A percentile compares a stretch with the other conserved stretches of the same genome.
These are phyloP conservation scores for Dissophora ornata DNA, from an alignment of 192 early-diverging fungal species.

Conservation along the genomic window DNA sequence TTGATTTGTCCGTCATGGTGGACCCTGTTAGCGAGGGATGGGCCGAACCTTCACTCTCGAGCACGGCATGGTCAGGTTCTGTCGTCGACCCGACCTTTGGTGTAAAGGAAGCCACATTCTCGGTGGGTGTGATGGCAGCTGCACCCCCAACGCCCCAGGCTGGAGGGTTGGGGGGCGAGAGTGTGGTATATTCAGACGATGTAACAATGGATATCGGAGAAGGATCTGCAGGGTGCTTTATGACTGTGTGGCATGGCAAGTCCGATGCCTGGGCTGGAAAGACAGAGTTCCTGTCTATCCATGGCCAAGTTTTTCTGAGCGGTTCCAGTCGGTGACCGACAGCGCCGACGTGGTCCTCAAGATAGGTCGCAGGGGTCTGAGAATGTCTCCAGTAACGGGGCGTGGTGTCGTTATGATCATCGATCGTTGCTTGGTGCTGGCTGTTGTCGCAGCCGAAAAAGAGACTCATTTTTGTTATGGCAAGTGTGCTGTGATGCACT, in stretches of 20 bases:
- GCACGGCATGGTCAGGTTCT: neutral
- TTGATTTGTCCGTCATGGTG: neutral
- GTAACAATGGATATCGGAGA: neutral
- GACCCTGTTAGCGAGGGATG: neutral
- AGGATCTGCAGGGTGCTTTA: neutral
- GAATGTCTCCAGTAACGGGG: conserved; percentile 5
- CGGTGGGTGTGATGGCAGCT: too few relatives aligned
- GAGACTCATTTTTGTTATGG: neutral
- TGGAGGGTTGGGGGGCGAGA: conserved; percentile 1
- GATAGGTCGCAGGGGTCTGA: conserved; percentile 21
- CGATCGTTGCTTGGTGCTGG: neutral
- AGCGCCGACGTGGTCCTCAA: conserved; percentile 11
- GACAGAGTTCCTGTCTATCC: neutral
- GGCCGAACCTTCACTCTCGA: neutral
- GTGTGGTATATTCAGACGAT: conserved; percentile 5
- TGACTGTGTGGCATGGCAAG: too few relatives aligned
- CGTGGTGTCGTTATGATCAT: neutral
- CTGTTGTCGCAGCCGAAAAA: neutral
- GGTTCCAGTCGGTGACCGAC: conserved; percentile 1
- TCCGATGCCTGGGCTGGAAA: neutral
- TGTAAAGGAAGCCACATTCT: neutral
- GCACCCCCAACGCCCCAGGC: neutral
- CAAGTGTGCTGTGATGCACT: too few relatives aligned
- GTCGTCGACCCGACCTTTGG: neutral
- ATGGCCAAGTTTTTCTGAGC: neutral